Evolutionary conservation across 768 basidiomycete genomes (phyloP), one percentile per base, ranked within the genome.

Genomic region (Leccinum olivaceopallidum): DNA sequence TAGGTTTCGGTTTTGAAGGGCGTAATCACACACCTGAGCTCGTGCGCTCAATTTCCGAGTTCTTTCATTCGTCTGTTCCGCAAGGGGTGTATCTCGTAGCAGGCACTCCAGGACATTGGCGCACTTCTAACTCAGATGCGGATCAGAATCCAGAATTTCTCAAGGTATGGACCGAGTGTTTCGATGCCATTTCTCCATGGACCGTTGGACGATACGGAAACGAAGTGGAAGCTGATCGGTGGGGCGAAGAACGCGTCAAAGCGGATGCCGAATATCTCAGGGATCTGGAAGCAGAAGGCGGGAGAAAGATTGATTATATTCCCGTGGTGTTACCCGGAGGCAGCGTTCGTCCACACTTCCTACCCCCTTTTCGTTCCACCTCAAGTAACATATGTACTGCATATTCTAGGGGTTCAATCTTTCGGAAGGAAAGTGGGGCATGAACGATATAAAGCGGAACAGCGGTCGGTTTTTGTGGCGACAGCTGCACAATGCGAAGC

Each of bases 131-230:
- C 28, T 81, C 83, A 28, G 92, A 94, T 67, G 86, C 88, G 0
- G 89, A 92, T 70, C 77, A 77, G 2, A 81, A 91, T 62, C 83
- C 84, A 0, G 87, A 75, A 7, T 92, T 89, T 62, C 65, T 86
- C 13, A 76, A 83, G 53, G 79, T 91, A 10, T 93, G 88, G 86
- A 75, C 90, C 10, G 85, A 86, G n/a, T 85, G 85, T 24, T 90
- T 92, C 60, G 90, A 92, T 62, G 88, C 89, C 4, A 83, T 92
- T 58, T 88, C 86, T 22, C 92, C 92, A 7, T 94, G 92, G 92
- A 90, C 87, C 6, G 80, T 94, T 10, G 92, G 92, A 4, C 78
- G 89, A 36, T 92, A 85, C 69, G 76, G 75, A 20, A 81, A 79
- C 60, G 81, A 85, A 61, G 78, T 79, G 48, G 85, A 84, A 14